Evolutionary conservation across 768 basidiomycete species (phyloP), one percentile per base, ranked within the genome.

Genomic region (Suillus spraguei): DNA sequence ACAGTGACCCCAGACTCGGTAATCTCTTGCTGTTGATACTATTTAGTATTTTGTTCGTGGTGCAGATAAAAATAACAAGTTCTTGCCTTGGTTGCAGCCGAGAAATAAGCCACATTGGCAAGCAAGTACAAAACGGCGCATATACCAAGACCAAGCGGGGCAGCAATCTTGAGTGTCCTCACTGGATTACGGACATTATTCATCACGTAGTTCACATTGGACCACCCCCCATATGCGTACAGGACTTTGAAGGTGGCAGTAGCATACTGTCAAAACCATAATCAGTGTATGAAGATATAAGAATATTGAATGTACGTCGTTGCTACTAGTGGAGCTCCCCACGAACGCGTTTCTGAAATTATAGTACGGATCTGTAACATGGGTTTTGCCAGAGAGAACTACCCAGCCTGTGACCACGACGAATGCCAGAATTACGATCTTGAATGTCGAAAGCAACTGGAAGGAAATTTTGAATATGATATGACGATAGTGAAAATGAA

Each of bases 211-310:
- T 86, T 86, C 32, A 83, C 81, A 46, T 81, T 83, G 2, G 82
- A 82, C 85, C 86, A 86, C 4, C 85, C 85, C 2, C 68, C 42
- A 61, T 80, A 83, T 1, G 80, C 70, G 60, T 77, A 76, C 33
- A 87, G 73, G 32, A 87, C 83, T 64, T 87, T 85, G 80, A 85
- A 85, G 0, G 80, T 85, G 3, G 84, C 86, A 0, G 85, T 85
- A 1, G 85, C 85, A 62, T 86, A 88, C 85, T 86, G 59, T n/a
- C 32, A 9, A 46, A 13, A 44, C 9, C 17, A 20, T 20, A 20
- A 10, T 20, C 42, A 20, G 8, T 17, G 20, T 20, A 44, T 44
- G 9, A 3, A 17, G 8, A 20, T 44, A 8, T 9, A 44, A 17
- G 8, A 20, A 44, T 44, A 38, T 9, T 42, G 6, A 35, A 63